Evolutionary conservation across 257 asterid species (phyloP), one percentile per base, ranked within the genome.

Genomic region (Solanum appendiculatum): DNA sequence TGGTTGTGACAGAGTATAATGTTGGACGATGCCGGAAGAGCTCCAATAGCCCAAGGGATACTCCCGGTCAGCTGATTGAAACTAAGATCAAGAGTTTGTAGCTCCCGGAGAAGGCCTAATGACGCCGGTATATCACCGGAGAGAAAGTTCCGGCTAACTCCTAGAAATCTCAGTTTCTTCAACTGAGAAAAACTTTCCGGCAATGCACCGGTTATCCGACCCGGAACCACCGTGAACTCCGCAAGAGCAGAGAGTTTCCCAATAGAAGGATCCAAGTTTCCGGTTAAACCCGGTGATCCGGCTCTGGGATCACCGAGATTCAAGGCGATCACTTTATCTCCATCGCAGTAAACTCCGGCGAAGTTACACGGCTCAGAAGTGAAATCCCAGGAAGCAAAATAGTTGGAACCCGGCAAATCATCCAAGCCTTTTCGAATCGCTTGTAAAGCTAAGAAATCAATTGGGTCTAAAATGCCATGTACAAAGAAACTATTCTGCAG

Each of bases 231-330:
- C 36, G 98, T 94, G 25, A 95, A 88, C 89, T 95, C 98, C 3
- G 93, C 72, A 3, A 95, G 93, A 2, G 92, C 81, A 56, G 96
- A 86, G 42, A 95, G 94, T 9, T 90, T 92, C 2, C 97, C 98
- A 74, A 94, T 90, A 16, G 93, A 93, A 31, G 94, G 94, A 87
- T 93, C 92, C 56, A 94, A 34, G 69, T 91, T 86, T 11, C 98
- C 96, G 7, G 91, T 85, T 0, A 96, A 69, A 20, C 99, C 98
- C 2, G 96, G 97, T 0, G 98, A 90, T 9, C 98, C 98, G 23
- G 99, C 99, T 86, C 96, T 90, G n/a, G 99, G 98, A 87, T 96
- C 98, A 39, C 99, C 99, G 68, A 96, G 95, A 89, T 96, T 96
- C 73, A 96, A 92, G 5, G 98, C 93, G 34, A 95, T 88, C 33